These are phyloP conservation scores for Chaetoceros tenuissimus DNA, from an alignment of 108 stramenopile species.

Conservation along the genomic window DNA sequence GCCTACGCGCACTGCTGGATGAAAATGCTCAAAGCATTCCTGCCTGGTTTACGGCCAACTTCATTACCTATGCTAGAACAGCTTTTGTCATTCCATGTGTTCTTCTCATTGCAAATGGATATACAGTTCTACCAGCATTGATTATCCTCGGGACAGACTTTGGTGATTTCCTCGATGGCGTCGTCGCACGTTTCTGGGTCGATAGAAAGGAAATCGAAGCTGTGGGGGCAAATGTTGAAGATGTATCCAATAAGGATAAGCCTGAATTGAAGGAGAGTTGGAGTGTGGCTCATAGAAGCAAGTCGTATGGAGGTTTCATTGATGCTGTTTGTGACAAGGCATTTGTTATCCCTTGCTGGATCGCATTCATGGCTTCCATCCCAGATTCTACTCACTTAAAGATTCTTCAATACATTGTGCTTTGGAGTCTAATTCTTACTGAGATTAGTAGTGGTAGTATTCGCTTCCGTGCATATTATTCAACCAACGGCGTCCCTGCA, in stretches of 20 bases:
- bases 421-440: conserved; percentile 30
- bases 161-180: conserved; percentile 48
- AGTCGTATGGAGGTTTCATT: conserved; percentile 39
- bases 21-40: conserved; percentile 22
- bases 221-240: background rate
- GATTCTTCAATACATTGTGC: conserved; percentile 22
- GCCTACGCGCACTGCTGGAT: conserved; percentile 20
- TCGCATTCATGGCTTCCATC: conserved; percentile 22
- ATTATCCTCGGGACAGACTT: conserved; percentile 48
- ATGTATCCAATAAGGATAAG: conserved; percentile 7
- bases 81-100: conserved; percentile 28
- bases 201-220: conserved; percentile 3
- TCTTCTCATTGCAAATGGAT: conserved; percentile 23
- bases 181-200: conserved; percentile 42
- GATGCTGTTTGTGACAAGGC: conserved; percentile 56
- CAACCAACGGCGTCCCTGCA: conserved; percentile 23
- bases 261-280: conserved; percentile 30
- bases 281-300: conserved; percentile 15
- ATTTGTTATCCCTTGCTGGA: conserved; percentile 48
- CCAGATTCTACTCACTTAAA: conserved; percentile 3
- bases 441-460: conserved; percentile 34
- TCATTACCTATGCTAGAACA: conserved; percentile 37
- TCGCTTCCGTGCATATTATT: conserved; percentile 35
- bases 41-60: conserved; percentile 41
- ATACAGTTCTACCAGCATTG: conserved; percentile 18